These are phyloP conservation scores for Fomitiporia mediterranea DNA, from an alignment of 1,284 basidiomycete species.

Conservation along the genomic window DNA sequence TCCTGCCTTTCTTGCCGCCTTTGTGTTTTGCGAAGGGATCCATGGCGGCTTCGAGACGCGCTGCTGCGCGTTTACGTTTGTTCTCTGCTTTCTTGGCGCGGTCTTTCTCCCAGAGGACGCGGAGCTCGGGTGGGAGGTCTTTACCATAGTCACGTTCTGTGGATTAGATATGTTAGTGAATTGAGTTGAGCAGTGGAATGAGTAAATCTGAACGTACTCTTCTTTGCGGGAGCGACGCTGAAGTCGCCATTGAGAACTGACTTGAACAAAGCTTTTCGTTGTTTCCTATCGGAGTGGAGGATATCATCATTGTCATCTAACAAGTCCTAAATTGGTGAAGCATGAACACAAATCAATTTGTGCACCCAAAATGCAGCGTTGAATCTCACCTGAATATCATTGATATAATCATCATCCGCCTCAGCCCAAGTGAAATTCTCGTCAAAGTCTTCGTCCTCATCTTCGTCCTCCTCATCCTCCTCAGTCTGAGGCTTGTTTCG, in stretches of 20 bases:
- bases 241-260: conserved; percentile 61
- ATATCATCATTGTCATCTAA: conserved; percentile 41
- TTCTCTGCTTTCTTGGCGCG: conserved; percentile 76
- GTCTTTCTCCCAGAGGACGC: conserved; percentile 76
- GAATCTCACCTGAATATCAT: conserved; percentile 54
- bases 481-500: conserved; percentile 28
- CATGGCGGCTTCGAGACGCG: conserved; percentile 47
- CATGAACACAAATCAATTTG: not conserved
- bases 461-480: conserved; percentile 31
- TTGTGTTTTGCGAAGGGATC: conserved; percentile 55
- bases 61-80: conserved; percentile 62
- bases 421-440: conserved; percentile 46
- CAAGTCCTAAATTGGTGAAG: conserved; percentile 35
- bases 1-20: conserved; percentile 64
- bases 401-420: conserved; percentile 59
- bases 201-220: conserved; percentile 20
- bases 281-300: conserved; percentile 42
- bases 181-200: not conserved
- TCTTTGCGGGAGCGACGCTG: conserved; percentile 33
- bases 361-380: too few species aligned
- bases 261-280: conserved; percentile 56
- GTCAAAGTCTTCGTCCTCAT: conserved; percentile 9
- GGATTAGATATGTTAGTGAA: conserved; percentile 1
- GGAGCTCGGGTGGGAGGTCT: conserved; percentile 57
- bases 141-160: conserved; percentile 57